Evolutionary conservation across 495 filamentous ascomycete species (phyloP).

Genomic region (Penicillium canariense): DNA sequence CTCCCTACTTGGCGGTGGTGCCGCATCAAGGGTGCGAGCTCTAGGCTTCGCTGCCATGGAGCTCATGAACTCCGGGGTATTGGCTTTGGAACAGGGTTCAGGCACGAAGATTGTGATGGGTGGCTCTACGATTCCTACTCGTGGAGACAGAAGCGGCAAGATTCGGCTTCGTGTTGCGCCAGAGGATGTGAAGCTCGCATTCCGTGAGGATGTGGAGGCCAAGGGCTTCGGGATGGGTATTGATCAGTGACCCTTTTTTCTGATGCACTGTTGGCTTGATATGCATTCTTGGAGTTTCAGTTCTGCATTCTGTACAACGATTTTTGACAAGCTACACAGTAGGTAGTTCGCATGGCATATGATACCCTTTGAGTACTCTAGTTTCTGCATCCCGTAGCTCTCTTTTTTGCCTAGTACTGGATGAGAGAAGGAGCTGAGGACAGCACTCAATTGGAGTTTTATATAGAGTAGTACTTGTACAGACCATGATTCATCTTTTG

Average conservation of each 20-base stretch:
- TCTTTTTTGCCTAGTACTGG: not conserved
- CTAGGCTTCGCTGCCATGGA: constrained; percentile 73
- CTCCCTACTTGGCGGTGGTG: constrained; percentile 42
- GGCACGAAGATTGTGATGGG: constrained; percentile 32
- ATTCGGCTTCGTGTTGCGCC: constrained; percentile 81
- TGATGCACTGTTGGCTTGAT: not conserved
- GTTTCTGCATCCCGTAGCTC: not conserved
- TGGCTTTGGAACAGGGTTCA: constrained; percentile 68
- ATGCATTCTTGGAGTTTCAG: constrained; percentile 14
- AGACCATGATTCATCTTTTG: not conserved
- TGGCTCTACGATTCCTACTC: constrained; percentile 44
- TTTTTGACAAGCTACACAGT: not conserved
- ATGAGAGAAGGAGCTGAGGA: not conserved
- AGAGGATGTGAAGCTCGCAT: constrained; percentile 83
- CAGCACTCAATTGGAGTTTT: not conserved
- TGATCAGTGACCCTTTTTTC: constrained; percentile 27
- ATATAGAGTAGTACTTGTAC: constrained; percentile 4
- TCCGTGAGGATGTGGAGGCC: constrained; percentile 85
- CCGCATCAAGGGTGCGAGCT: constrained; percentile 57
- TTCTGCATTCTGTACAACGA: not conserved
- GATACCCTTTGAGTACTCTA: constrained; percentile 26
- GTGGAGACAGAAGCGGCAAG: constrained; percentile 81
- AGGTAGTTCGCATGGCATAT: constrained; percentile 17
- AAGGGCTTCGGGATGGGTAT: constrained; percentile 61
- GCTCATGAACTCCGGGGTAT: constrained; percentile 80